Conservation (phyloP, 106 monocot genomes). For the Dendrobium officinale region DNA sequence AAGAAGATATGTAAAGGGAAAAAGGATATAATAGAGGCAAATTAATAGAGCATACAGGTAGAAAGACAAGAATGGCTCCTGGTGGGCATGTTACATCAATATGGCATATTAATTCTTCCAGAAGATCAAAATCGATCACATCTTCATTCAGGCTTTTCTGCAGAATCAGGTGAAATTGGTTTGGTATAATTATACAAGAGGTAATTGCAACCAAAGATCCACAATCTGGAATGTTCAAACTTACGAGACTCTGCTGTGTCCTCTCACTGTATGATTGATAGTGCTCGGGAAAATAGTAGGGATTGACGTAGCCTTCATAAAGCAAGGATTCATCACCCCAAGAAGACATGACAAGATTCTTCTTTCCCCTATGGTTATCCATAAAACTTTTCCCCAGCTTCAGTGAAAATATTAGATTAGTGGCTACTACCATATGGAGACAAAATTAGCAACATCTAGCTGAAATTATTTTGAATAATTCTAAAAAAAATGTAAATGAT, state of each 20-base stretch:
- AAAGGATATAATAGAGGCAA: constrained; percentile 1
- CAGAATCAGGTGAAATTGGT: constrained; percentile 13
- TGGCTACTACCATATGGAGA: neutral
- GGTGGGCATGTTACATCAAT: constrained; percentile 71
- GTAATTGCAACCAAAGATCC: neutral
- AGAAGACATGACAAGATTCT: constrained; percentile 72
- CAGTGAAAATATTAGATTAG: constrained; percentile 2
- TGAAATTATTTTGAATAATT: neutral
- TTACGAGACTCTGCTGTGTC: constrained; percentile 75
- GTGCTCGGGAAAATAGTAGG: constrained; percentile 39
- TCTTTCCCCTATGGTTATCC: constrained; percentile 80
- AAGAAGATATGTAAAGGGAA: neutral
- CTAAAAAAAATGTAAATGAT: neutral
- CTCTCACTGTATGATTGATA: constrained; percentile 69
- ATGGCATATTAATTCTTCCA: constrained; percentile 89
- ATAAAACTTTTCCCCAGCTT: constrained; percentile 39
- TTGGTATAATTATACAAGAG: constrained; percentile 6
- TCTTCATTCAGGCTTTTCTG: constrained; percentile 92
- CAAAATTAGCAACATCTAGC: neutral
- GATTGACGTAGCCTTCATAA: constrained; percentile 66
- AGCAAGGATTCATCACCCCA: constrained; percentile 91
- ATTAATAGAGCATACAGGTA: constrained; percentile 54
- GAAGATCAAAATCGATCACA: constrained; percentile 86
- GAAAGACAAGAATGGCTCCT: constrained; percentile 94
- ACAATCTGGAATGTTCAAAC: constrained; percentile 4